Conservation (phyloP, 805 yeast genomes). For the Blastobotrys mokoenaii region DNA sequence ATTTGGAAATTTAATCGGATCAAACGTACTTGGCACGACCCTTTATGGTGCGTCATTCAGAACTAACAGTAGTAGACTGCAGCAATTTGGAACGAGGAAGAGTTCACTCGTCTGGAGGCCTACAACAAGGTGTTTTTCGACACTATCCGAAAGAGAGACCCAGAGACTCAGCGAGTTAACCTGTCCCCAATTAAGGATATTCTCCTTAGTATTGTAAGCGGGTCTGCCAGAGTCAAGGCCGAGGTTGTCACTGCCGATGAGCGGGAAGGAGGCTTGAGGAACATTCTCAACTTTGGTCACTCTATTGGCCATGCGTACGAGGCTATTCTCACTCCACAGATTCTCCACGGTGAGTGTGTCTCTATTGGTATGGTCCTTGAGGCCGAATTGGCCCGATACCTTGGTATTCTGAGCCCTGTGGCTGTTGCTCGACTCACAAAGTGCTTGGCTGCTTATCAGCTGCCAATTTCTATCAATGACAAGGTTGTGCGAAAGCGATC, state of each 20-base stretch:
- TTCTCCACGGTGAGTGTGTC: constrained; percentile 98
- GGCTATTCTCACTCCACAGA: constrained; percentile 94
- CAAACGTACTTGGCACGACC: too few relatives aligned
- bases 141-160: constrained; percentile 46
- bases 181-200: constrained; percentile 63
- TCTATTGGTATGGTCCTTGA: constrained; percentile 92
- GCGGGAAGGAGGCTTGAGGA: constrained; percentile 89
- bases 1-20: too few relatives aligned
- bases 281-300: constrained; percentile 90
- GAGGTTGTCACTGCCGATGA: constrained; percentile 91
- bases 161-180: constrained; percentile 44
- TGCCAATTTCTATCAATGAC: constrained; percentile 76
- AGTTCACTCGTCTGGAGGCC: constrained; percentile 75
- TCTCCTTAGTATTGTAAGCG: constrained; percentile 68
- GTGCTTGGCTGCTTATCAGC: constrained; percentile 74
- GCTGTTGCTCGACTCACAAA: constrained; percentile 87
- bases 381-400: constrained; percentile 89
- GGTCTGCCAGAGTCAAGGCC: constrained; percentile 85
- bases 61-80: constrained; percentile 77
- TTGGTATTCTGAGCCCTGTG: constrained; percentile 82
- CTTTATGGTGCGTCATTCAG: too few relatives aligned
- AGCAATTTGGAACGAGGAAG: constrained; percentile 91
- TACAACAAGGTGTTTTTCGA: constrained; percentile 62
- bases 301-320: constrained; percentile 97
- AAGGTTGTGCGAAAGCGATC: constrained; percentile 63